Evolutionary conservation across 768 basidiomycete species (phyloP).

Genomic region (Paxillus involutus): DNA sequence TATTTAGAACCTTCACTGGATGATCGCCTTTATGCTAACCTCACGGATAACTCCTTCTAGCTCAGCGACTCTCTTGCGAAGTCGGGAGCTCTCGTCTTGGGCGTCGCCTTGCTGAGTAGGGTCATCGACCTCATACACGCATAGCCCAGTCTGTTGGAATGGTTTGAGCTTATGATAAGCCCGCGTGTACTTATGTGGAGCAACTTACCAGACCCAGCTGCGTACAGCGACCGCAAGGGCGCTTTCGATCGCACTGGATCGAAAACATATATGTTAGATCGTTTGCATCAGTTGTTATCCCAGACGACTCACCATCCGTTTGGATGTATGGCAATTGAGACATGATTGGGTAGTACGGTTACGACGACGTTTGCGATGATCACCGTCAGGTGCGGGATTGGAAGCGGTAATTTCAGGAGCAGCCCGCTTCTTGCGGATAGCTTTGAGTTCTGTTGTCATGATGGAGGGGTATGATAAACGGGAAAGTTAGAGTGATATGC

Average conservation of each 20-base stretch:
- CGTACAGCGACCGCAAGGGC: slow-evolving; percentile 47
- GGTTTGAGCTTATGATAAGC: slow-evolving; percentile 9
- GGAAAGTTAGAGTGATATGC: slow-evolving; percentile 1
- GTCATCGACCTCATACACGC: slow-evolving; percentile 84
- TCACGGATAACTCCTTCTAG: slow-evolving; percentile 84
- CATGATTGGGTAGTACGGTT: slow-evolving; percentile 76
- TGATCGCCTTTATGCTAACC: slow-evolving; percentile 34
- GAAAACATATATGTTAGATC: not conserved
- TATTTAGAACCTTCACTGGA: not conserved
- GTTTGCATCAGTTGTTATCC: not conserved
- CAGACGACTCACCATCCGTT: slow-evolving; percentile 56
- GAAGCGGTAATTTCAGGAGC: slow-evolving; percentile 23
- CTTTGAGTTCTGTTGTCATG: slow-evolving; percentile 29
- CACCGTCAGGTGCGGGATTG: slow-evolving; percentile 41
- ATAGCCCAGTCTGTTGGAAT: slow-evolving; percentile 65
- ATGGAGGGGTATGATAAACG: not conserved
- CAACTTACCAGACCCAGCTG: slow-evolving; percentile 39
- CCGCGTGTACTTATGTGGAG: slow-evolving; percentile 22
- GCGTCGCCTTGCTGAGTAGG: slow-evolving; percentile 52
- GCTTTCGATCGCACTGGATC: slow-evolving; percentile 45
- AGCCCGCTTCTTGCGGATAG: slow-evolving; percentile 32
- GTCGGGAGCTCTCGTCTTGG: slow-evolving; percentile 62
- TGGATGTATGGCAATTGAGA: slow-evolving; percentile 71
- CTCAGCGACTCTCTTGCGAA: slow-evolving; percentile 77
- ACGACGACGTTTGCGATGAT: slow-evolving; percentile 62